Evolutionary conservation across 1,284 basidiomycete genomes (phyloP).

Genomic region (Phellopilus nigrolimitatus): DNA sequence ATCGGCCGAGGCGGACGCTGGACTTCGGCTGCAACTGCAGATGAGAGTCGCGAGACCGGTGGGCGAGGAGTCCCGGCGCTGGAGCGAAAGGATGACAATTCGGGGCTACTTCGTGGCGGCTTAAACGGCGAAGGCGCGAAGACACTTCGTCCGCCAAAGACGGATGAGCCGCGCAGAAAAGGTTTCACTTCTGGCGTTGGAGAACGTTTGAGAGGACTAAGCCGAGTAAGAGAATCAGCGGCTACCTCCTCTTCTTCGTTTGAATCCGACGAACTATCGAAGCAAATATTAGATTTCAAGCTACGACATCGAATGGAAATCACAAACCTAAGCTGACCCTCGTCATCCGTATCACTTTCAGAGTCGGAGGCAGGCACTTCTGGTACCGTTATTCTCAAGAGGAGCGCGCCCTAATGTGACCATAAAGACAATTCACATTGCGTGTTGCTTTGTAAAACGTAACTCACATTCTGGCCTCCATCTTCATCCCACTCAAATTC

Average conservation of each 20-base stretch:
- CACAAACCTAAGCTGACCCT: not conserved
- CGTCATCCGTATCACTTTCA: conserved; percentile 8
- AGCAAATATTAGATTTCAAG: not conserved
- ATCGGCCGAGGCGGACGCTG: conserved; percentile 3
- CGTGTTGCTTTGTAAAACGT: conserved; percentile 1
- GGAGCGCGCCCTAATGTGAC: conserved; percentile 28
- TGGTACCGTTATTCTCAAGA: conserved; percentile 10
- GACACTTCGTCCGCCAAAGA: not conserved
- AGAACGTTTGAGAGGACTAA: not conserved
- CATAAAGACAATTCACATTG: not conserved
- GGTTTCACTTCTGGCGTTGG: conserved; percentile 12
- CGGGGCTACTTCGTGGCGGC: not conserved
- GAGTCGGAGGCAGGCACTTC: conserved; percentile 12
- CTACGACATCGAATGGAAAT: not conserved
- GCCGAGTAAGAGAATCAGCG: not conserved
- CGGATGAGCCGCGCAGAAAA: conserved; percentile 16
- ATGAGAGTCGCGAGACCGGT: not conserved
- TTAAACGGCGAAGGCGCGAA: conserved; percentile 10
- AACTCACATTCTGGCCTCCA: conserved; percentile 19
- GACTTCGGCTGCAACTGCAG: not conserved
- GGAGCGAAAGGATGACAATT: not conserved
- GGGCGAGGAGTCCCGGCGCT: not conserved
- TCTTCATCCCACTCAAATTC: conserved; percentile 38
- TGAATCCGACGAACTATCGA: not conserved
- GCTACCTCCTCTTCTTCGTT: not conserved